Evolutionary conservation across 163 green algal species (phyloP), one percentile per base, ranked within the genome.

Genomic region (Scenedesmus sp.): DNA sequence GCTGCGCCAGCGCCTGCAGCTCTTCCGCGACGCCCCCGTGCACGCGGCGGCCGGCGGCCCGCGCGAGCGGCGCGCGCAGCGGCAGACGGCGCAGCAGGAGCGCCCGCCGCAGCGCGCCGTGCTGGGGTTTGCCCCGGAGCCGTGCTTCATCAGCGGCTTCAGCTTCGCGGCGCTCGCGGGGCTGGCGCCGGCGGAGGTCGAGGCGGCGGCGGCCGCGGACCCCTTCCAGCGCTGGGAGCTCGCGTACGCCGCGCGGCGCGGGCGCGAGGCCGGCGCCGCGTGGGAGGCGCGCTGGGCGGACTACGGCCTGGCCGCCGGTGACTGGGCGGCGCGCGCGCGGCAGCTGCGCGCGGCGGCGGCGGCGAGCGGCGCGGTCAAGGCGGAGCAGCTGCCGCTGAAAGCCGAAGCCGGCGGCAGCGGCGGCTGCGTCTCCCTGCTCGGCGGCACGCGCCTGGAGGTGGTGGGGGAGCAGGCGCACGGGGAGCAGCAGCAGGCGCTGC

Each of bases 171-270:
- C 29, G 17, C 53, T 80, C 2, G 51, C 22, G n/a, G 69, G 60
- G 15, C 48, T 80, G 10, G 62, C 47, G 26, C 58, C 77, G 20
- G 56, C 26, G 6, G 26, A 84, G 77, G n/a, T 84, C 0, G 11
- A 28, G 50, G 77, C 67, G 20, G 39, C 36, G 39, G 45, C 57
- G 14, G 60, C 53, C 17, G 77, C 33, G 11, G 77, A 84, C 60
- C 70, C 70, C 9, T 73, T 80, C 22, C 67, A 84, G 58, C 20
- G 47, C 15, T 80, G 67, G 67, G 57, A 77, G 75, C 33, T 83
- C 17, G 45, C 60, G 47, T 63, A 53, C 48, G 60, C 60, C 22
- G 60, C 17, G 44, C 47, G 72, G 60, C 69, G 50, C 22, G 22
- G 33, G 15, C 58, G 58, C 50, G 72, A 42, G 33, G 65, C 47